Base-by-base conservation (phyloP, 2,329 filamentous ascomycete genomes). In the Sporothrix euskadiensis region DNA sequence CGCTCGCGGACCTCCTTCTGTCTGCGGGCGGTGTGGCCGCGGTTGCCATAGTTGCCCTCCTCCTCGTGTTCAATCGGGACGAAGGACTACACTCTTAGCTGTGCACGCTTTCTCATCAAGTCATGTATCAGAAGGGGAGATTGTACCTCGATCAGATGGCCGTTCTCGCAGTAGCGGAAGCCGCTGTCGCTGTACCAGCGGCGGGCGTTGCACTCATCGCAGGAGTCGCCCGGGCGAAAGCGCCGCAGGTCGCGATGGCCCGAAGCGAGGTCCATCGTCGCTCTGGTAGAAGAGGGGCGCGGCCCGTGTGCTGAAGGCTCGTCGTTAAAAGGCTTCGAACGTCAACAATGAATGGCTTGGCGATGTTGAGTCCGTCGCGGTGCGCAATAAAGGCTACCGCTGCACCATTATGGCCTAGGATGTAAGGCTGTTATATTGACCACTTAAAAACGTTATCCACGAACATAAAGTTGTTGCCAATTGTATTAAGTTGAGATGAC, bases 131-230 rank as follows among this genome's bases (percentile, higher is more conserved):
- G 26, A 26, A 26, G 26, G 26, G 26, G 26, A 26, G 26, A 26
- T 26, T 26, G 26, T 26, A 93, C 92, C 82, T 93, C 90, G 77
- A 94, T 90, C 77, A 91, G 89, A 83, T 97, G 94, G 44, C 93
- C 93, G 77, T 92, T 90, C 76, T 91, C 86, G 81, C 94, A 97
- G 80, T 93, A 97, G 75, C 90, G 89, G 73, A 91, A 87, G 3
- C 93, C 93, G 81, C 92, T 92, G 76, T 94, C 90, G 44, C 90
- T 84, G 79, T 93, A 92, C 83, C 91, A 94, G 75, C 88, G 87
- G 57, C 86, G 87, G 70, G 92, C 91, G 74, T 91, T 90, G 80
- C 94, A 97, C 78, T 88, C 86, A 49, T 88, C 84, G 77, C 88
- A 89, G 63, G 84, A 82, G 77, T 89, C 85, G 44, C 85, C 86